Base-by-base conservation (phyloP, 2,329 filamentous ascomycete species). In the Ceratocystis cubensis region DNA sequence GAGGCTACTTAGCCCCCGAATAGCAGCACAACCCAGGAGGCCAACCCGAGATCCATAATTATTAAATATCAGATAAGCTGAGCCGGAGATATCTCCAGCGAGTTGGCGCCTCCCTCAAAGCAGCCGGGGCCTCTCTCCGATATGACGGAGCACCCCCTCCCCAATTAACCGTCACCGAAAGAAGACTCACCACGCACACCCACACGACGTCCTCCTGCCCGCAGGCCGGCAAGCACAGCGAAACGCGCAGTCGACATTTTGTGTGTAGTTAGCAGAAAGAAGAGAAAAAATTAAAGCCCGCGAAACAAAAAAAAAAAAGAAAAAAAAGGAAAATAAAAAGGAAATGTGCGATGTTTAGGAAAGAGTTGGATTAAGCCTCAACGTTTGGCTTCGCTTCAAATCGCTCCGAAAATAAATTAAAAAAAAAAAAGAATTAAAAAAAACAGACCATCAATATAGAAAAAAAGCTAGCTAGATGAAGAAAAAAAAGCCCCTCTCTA, bases 221-320 rank as follows among this genome's bases (percentile, higher is more conserved):
- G 66, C 64, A 68, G 64, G 64, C 66, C 64, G 15, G 66, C 59
- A 66, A 68, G 59, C 53, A 68, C 64, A 68, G 66, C 66, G 61
- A 68, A 65, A 63, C 66, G 66, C 62, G 66, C 66, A 68, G 66
- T 50, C 25, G 66, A 65, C 66, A 68, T 68, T 30, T 10, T 67
- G n/a, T 22, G 44, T 44, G 25, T 61, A 59, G 30, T 44, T 37
- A 30, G 15, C 57, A 48, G 46, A 61, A 37, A 44, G 59, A 45
- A 33, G 22, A 33, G 10, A 30, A 46, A 63, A 59, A 25, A 63
- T 37, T 53, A 63, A 30, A 61, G 22, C 28, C 22, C 61, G 15
- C 62, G 46, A 63, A 48, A 25, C 41, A 46, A 65, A 48, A 48
- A 44, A 22, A 22, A 48, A 59, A 20, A n/a, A 53, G 22, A 0